phyloP scores from a whole-genome alignment of 768 basidiomycete genomes.

The Omphalotus guepiniiformis region DNA sequence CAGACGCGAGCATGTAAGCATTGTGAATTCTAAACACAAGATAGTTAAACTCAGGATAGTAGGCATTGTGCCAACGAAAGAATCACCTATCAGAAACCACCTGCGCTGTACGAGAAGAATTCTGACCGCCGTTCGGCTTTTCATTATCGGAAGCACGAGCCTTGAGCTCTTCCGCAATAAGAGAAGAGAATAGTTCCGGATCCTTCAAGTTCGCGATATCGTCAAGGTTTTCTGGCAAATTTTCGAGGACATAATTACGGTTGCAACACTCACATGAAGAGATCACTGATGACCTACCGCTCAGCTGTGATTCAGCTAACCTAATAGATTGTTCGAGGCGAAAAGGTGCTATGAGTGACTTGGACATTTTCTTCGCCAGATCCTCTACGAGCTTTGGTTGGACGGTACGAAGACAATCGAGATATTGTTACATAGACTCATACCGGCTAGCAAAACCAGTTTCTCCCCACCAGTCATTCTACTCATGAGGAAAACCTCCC shows the following conservation, averaged over 20 bases:
- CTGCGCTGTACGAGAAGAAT: constrained; percentile 51
- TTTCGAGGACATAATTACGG: too few relatives aligned
- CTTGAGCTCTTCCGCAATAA: constrained; percentile 53
- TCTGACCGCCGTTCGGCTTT: constrained; percentile 22
- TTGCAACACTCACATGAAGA: background rate
- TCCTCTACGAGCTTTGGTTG: constrained; percentile 47
- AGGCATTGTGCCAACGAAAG: constrained; percentile 4
- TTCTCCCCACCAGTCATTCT: constrained; percentile 77
- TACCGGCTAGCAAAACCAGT: constrained; percentile 74
- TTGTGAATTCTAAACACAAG: constrained; percentile 64
- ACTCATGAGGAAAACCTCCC: constrained; percentile 54
- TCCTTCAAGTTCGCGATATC: constrained; percentile 68
- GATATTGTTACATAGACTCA: constrained; percentile 14
- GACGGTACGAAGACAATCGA: constrained; percentile 11
- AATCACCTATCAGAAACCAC: constrained; percentile 56
- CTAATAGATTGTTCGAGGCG: constrained; percentile 56
- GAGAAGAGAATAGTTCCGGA: constrained; percentile 52
- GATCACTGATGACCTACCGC: constrained; percentile 40
- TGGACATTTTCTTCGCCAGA: constrained; percentile 51
- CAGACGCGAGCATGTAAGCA: constrained; percentile 75
- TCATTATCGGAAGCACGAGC: constrained; percentile 40
- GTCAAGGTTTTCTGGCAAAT: constrained; percentile 56
- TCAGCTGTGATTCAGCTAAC: constrained; percentile 71
- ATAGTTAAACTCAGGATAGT: constrained; percentile 3
- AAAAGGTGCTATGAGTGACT: constrained; percentile 62